Conservation (phyloP, 768 basidiomycete genomes). For the Rhizopogon sp. region DNA sequence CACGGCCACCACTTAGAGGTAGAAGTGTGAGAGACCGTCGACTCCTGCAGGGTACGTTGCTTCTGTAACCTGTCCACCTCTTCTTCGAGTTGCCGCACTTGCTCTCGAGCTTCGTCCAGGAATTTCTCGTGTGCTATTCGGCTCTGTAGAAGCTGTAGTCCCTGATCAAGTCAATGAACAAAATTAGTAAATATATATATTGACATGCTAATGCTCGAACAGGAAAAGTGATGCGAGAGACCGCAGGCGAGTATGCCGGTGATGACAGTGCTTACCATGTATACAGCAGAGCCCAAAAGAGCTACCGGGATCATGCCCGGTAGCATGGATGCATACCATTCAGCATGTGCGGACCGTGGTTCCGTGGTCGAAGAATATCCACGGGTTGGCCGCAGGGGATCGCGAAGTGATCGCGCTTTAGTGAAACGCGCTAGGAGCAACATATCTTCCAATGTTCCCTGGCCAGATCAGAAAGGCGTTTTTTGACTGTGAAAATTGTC, state of each 20-base stretch:
- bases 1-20: conserved; percentile 19
- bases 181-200: conserved; percentile 5
- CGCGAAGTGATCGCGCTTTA: not conserved
- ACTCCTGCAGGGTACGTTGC: conserved; percentile 3
- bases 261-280: conserved; percentile 46
- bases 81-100: conserved; percentile 51
- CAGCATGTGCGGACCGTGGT: conserved; percentile 46
- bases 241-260: not conserved
- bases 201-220: conserved; percentile 1
- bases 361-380: not conserved
- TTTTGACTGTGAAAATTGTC: not conserved
- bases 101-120: conserved; percentile 54
- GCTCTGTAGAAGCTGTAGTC: conserved; percentile 58
- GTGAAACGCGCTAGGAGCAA: not conserved
- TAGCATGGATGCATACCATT: conserved; percentile 63
- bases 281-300: conserved; percentile 74
- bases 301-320: conserved; percentile 79
- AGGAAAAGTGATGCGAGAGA: conserved; percentile 3
- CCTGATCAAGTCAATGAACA: conserved; percentile 33
- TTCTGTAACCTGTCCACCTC: conserved; percentile 44
- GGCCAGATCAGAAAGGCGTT: not conserved
- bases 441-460: not conserved
- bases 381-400: not conserved
- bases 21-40: not conserved
- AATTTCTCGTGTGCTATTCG: conserved; percentile 68